These are phyloP conservation scores for Xerocomus amazonicus DNA, from an alignment of 1,284 basidiomycete genomes.

Conservation along the genomic window DNA sequence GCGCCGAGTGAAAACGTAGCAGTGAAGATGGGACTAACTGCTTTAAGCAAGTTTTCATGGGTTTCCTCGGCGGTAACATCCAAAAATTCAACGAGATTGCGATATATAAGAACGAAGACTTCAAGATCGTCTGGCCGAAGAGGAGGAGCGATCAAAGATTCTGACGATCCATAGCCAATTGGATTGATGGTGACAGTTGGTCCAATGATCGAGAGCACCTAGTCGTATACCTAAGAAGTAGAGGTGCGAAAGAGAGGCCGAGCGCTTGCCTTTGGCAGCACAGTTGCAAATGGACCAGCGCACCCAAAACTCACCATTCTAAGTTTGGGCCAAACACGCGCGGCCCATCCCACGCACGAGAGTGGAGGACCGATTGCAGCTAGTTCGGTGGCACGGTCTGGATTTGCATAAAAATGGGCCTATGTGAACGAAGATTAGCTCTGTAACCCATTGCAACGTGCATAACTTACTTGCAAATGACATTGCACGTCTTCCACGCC, in stretches of 20 bases:
- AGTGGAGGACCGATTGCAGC: conserved; percentile 9
- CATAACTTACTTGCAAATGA: conserved; percentile 6
- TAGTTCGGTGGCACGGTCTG: conserved; percentile 11
- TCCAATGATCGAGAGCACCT: not conserved
- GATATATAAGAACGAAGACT: not conserved
- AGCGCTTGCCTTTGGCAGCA: not conserved
- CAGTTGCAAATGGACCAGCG: not conserved
- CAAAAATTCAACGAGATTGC: not conserved
- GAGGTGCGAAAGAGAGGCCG: not conserved
- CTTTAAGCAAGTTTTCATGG: not conserved
- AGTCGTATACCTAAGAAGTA: too few species aligned
- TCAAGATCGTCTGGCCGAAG: not conserved
- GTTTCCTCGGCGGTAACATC: not conserved
- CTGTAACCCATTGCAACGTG: not conserved
- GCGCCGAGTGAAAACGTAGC: too few species aligned
- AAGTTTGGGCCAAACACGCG: conserved; percentile 7
- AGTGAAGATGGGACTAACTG: not conserved
- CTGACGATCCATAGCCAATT: not conserved
- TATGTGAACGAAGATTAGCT: not conserved
- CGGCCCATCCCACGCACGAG: conserved; percentile 13
- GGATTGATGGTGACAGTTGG: not conserved
- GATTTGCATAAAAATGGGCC: not conserved
- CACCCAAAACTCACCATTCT: not conserved
- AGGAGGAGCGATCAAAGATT: not conserved
- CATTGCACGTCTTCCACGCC: conserved; percentile 5